Evolutionary conservation across 805 yeast species (phyloP), one percentile per base, ranked within the genome.

Genomic region (Sungouiella blattae): DNA sequence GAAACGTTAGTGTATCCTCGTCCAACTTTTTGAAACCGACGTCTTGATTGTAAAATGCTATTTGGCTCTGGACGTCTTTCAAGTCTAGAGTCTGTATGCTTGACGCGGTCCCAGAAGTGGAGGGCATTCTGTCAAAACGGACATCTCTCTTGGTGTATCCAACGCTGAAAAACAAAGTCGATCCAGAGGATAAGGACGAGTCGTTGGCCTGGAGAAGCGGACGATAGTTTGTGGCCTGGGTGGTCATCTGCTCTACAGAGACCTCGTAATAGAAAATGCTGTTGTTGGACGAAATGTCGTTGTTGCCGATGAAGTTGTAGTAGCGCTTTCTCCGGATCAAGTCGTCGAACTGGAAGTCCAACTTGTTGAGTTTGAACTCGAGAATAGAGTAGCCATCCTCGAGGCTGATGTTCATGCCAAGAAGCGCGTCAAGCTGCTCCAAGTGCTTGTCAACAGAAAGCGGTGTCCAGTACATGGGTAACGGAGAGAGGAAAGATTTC

Each of bases 201-300:
- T 67, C 71, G 33, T 55, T 55, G 31, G 60, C 53, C 11, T 56
- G 51, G 8, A 66, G 52, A 4, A 67, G 45, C 3, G 70, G 64
- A 18, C 50, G 53, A 42, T 44, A 50, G 24, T 50, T 50, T 0
- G 69, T 57, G 9, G 61, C 50, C n/a, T 43, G 49, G 2, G 68
- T 55, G 18, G 58, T 50, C 11, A 50, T 54, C 43, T 68, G 73
- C 30, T 47, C 53, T 9, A 67, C 51, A 36, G 58, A 61, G 4
- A 64, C 57, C 40, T 68, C 73, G 41, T 66, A 68, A 41, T 68
- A 68, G 43, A 52, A 68, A 1, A 68, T 41, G 1, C 73, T 72
- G 2, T 60, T 50, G 3, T 60, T 47, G 3, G 62, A 49, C 12
- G 44, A 39, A 5, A 67, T 52, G 4, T 62, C 58, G 33, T 58